Evolutionary conservation across 129 eudicot species (phyloP).

Genomic region (Lactuca saligna): DNA sequence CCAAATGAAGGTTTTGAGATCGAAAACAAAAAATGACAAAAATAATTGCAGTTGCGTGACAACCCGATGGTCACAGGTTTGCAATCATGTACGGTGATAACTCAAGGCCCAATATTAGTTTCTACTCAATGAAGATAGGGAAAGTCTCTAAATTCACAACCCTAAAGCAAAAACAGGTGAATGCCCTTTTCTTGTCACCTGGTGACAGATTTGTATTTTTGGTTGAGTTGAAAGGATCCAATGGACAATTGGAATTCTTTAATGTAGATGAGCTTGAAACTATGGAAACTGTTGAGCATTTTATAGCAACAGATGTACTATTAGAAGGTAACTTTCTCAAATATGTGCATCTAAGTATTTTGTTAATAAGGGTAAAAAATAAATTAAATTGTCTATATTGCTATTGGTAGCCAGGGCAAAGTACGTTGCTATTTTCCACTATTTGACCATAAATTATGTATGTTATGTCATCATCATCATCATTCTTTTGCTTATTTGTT

Average conservation of each 20-base stretch:
- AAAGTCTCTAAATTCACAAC: conserved; percentile 67
- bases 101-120: conserved; percentile 29
- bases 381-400: no score
- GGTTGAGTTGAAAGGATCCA: conserved; percentile 81
- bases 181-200: conserved; percentile 83
- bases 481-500: no score
- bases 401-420: no score
- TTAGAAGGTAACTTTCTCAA: no score
- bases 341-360: no score
- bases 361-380: no score
- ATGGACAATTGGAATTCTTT: conserved; percentile 82
- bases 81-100: conserved; percentile 32
- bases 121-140: conserved; percentile 65
- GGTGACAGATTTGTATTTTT: conserved; percentile 67
- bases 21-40: conserved; percentile 32
- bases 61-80: conserved; percentile 32
- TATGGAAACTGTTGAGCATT: conserved; percentile 83
- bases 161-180: conserved; percentile 74
- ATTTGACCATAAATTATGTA: no score
- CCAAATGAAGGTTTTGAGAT: conserved; percentile 32
- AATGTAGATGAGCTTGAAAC: conserved; percentile 95
- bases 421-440: no score
- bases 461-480: no score
- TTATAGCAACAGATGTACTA: conserved; percentile 87
- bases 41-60: conserved; percentile 26